A percentile compares a stretch with the other conserved stretches of the same genome.
phyloP scores from a whole-genome alignment of 305 asterid genomes.

The Solanum hybrid region DNA sequence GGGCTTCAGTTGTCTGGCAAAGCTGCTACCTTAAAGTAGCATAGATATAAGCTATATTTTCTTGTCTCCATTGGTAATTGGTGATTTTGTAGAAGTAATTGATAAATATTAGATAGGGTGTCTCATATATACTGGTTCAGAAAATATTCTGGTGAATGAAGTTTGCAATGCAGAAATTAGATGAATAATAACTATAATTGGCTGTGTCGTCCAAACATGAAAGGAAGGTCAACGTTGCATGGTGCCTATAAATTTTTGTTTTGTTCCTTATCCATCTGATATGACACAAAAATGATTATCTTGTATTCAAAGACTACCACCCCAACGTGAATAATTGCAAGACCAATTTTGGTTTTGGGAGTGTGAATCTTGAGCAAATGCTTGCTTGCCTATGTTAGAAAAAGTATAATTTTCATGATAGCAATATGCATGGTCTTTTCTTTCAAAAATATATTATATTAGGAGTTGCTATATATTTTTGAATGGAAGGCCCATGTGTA shows the following conservation, averaged over 20 bases:
- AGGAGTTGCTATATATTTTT: conserved; percentile 15
- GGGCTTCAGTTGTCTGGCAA: background rate
- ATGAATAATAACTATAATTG: background rate
- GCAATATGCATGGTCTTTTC: conserved; percentile 21
- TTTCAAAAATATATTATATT: conserved; percentile 16
- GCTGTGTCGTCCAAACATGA: background rate
- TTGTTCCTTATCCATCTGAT: background rate
- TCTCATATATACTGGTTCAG: background rate
- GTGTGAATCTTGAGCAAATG: background rate
- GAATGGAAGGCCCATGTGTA: conserved; percentile 33
- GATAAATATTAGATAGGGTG: background rate
- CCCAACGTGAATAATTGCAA: background rate
- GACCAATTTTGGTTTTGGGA: background rate
- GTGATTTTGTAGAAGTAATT: background rate
- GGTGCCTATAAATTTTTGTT: background rate
- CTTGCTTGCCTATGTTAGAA: background rate
- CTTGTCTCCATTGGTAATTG: background rate
- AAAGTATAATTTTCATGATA: conserved; percentile 4
- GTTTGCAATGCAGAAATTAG: background rate
- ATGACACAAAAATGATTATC: background rate
- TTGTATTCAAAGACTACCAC: background rate
- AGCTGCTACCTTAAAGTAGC: background rate
- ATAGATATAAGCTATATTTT: background rate
- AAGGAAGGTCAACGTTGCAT: background rate
- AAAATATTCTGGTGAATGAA: background rate